These are phyloP conservation scores for Diaporthe longicolla DNA, from an alignment of 2,329 filamentous ascomycete genomes.

Conservation along the genomic window DNA sequence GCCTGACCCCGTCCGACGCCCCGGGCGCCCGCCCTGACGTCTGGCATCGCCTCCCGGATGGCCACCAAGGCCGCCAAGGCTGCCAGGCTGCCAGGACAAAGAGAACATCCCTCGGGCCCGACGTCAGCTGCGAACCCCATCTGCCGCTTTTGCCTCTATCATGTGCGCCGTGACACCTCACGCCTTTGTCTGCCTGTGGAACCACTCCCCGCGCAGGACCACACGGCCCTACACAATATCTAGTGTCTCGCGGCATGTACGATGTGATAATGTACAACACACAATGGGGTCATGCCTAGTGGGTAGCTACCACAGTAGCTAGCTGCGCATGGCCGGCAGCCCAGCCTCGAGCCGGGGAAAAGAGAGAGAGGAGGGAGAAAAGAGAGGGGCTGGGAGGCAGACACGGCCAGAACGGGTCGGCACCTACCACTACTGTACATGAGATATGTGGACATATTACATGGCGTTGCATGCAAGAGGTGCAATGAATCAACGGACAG, in stretches of 20 bases:
- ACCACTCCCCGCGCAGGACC: conserved; percentile 1
- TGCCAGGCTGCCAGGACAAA: not conserved
- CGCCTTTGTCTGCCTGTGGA: conserved; percentile 20
- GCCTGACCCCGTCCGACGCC: not conserved
- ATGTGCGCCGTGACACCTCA: conserved; percentile 23
- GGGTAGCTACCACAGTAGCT: not conserved
- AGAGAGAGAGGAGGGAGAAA: not conserved
- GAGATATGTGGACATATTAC: not conserved
- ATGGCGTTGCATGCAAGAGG: conserved; percentile 6
- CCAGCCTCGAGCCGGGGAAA: conserved; percentile 2
- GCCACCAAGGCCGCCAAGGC: not conserved
- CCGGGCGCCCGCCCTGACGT: conserved; percentile 11
- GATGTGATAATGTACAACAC: conserved; percentile 6
- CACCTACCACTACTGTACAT: not conserved
- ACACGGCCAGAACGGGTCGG: not conserved
- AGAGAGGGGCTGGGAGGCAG: conserved; percentile 20
- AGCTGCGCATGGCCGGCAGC: not conserved
- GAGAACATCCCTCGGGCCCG: not conserved
- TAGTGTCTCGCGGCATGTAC: conserved; percentile 5
- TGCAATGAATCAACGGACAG: not conserved
- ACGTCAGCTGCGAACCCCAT: not conserved
- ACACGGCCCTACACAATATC: conserved; percentile 13
- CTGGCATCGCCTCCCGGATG: conserved; percentile 10
- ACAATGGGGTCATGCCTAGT: not conserved
- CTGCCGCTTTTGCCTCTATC: conserved; percentile 20